Conservation (phyloP, 2,329 filamentous ascomycete genomes). For the Trichoderma breve region DNA sequence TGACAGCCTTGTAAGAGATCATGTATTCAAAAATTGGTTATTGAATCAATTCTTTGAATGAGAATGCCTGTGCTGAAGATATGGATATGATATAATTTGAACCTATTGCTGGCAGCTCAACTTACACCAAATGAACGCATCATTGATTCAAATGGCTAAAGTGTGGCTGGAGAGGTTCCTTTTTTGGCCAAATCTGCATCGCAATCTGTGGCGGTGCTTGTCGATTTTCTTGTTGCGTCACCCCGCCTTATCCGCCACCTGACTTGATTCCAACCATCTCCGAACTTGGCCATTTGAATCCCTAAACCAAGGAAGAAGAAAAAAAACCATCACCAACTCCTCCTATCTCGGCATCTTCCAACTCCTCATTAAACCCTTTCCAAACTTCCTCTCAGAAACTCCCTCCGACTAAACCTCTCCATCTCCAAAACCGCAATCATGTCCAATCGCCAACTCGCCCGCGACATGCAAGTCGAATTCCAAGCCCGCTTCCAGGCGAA, state of each 20-base stretch:
- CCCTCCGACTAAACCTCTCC: neutral
- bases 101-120: neutral
- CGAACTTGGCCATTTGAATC: neutral
- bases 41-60: neutral
- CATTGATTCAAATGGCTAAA: neutral
- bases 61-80: neutral
- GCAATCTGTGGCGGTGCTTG: slow-evolving; percentile 15
- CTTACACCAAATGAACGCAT: neutral
- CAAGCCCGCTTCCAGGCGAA: slow-evolving; percentile 63
- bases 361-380: neutral
- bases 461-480: slow-evolving; percentile 63
- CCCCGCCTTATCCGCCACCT: slow-evolving; percentile 20
- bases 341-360: neutral
- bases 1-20: neutral
- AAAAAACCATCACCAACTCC: neutral
- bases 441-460: slow-evolving; percentile 58
- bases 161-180: slow-evolving; percentile 14
- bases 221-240: slow-evolving; percentile 19
- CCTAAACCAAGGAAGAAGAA: neutral
- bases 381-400: neutral
- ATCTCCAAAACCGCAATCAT: slow-evolving; percentile 35
- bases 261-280: neutral
- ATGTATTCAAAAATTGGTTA: neutral
- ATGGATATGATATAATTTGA: neutral
- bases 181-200: neutral